These are phyloP conservation scores for Podospora bellae-mahoneyi DNA, from an alignment of 495 filamentous ascomycete species.

Conservation along the genomic window DNA sequence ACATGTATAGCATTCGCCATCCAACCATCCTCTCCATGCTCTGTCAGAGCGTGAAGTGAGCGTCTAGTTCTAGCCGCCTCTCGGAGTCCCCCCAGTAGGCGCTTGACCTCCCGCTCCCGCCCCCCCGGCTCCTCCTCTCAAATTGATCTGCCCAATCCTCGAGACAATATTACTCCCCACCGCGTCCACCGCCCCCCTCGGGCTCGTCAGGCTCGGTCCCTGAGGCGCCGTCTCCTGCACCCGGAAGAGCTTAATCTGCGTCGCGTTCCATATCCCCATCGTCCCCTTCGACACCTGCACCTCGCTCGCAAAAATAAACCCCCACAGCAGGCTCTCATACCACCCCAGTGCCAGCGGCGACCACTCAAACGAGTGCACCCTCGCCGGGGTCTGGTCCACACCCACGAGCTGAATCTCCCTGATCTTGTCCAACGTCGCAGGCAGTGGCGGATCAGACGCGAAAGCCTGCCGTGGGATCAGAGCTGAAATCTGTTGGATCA, in stretches of 20 bases:
- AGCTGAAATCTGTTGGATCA: conserved; percentile 62
- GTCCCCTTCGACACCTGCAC: conserved; percentile 84
- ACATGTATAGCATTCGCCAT: neutral
- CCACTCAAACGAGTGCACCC: conserved; percentile 94
- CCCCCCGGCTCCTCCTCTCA: conserved; percentile 33
- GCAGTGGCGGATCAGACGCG: conserved; percentile 33
- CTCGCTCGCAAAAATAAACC: conserved; percentile 89
- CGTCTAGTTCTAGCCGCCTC: neutral
- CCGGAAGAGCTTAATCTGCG: conserved; percentile 78
- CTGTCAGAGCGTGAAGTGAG: too few species aligned
- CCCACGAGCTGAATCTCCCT: conserved; percentile 46
- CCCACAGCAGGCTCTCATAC: conserved; percentile 94
- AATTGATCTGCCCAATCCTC: conserved; percentile 74
- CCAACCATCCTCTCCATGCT: too few species aligned
- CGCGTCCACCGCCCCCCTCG: conserved; percentile 90
- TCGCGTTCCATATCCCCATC: conserved; percentile 95
- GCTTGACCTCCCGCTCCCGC: neutral
- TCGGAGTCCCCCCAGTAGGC: neutral
- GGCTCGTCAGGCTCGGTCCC: conserved; percentile 76
- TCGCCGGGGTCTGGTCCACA: conserved; percentile 71
- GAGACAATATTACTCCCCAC: conserved; percentile 90
- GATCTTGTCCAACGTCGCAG: conserved; percentile 39
- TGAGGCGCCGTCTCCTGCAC: conserved; percentile 80
- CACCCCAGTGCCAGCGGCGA: conserved; percentile 87
- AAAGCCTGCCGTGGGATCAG: conserved; percentile 44